Evolutionary conservation across 768 basidiomycete species (phyloP).

Genomic region (Tephrocybe sp.): DNA sequence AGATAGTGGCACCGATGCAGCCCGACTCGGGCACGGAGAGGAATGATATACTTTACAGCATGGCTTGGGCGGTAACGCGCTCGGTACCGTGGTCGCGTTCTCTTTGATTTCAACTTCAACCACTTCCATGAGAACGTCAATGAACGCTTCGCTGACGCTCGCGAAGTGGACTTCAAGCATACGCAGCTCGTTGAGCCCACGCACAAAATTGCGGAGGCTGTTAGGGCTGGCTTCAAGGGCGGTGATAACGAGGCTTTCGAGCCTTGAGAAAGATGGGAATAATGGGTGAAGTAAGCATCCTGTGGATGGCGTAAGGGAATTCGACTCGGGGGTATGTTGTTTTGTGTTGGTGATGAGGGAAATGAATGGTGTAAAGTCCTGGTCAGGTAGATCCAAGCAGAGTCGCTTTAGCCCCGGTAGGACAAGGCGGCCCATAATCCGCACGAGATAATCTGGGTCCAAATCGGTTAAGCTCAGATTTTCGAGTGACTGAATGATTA

Average conservation of each 20-base stretch:
- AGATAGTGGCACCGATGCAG: not conserved
- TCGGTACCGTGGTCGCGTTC: slow-evolving; percentile 1
- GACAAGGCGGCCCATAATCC: slow-evolving; percentile 43
- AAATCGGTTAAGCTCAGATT: slow-evolving; percentile 55
- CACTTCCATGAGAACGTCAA: slow-evolving; percentile 33
- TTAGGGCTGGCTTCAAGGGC: slow-evolving; percentile 41
- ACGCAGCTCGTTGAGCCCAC: slow-evolving; percentile 31
- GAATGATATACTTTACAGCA: not conserved
- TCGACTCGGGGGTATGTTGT: slow-evolving; percentile 1
- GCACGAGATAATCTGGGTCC: slow-evolving; percentile 52
- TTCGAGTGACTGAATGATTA: slow-evolving; percentile 36
- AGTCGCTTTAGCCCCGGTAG: slow-evolving; percentile 46
- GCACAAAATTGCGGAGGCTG: slow-evolving; percentile 35
- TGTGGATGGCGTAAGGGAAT: slow-evolving; percentile 1
- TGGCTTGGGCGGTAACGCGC: not conserved
- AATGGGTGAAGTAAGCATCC: slow-evolving; percentile 17
- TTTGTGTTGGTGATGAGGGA: slow-evolving; percentile 30
- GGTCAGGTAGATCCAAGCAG: slow-evolving; percentile 52
- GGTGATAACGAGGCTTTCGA: slow-evolving; percentile 38
- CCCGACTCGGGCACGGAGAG: slow-evolving; percentile 10
- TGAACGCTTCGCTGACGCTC: slow-evolving; percentile 30
- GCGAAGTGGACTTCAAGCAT: slow-evolving; percentile 44
- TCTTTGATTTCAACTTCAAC: slow-evolving; percentile 10
- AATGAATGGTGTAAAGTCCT: slow-evolving; percentile 51
- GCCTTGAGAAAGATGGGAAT: slow-evolving; percentile 29